Conservation (phyloP, 768 basidiomycete species). For the Sistotremastrum niveocremeum region DNA sequence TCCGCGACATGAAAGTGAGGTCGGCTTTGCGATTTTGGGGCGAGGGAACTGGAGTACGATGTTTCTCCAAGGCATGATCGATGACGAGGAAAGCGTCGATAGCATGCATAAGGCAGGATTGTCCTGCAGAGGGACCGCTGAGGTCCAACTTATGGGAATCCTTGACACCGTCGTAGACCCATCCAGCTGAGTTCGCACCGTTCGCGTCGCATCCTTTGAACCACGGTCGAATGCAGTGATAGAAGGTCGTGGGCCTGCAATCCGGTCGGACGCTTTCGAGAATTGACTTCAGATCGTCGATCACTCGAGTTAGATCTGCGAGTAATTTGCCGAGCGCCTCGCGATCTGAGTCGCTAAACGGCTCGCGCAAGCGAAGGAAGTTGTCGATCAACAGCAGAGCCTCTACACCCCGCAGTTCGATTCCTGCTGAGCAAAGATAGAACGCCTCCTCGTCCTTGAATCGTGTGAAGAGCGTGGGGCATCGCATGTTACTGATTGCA, state of each 20-base stretch:
- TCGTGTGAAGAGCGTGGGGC: constrained; percentile 66
- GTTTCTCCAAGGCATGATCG: constrained; percentile 68
- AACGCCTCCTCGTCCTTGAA: constrained; percentile 78
- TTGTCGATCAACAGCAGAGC: constrained; percentile 80
- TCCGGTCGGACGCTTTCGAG: constrained; percentile 53
- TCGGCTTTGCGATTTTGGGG: constrained; percentile 51
- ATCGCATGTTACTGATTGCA: constrained; percentile 60
- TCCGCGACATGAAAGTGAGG: constrained; percentile 78
- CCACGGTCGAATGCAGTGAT: constrained; percentile 87
- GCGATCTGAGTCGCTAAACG: constrained; percentile 31
- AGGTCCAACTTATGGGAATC: constrained; percentile 45
- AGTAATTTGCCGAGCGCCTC: constrained; percentile 54
- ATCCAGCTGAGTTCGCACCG: constrained; percentile 34
- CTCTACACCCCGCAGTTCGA: constrained; percentile 78
- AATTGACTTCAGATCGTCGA: constrained; percentile 61
- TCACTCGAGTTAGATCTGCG: constrained; percentile 54
- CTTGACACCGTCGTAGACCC: constrained; percentile 72
- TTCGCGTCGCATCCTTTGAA: constrained; percentile 68
- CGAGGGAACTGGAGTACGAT: constrained; percentile 56
- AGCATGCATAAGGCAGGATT: constrained; percentile 83
- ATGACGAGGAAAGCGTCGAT: constrained; percentile 79
- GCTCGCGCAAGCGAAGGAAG: constrained; percentile 62
- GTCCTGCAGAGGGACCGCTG: constrained; percentile 87
- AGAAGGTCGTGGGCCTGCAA: constrained; percentile 81
- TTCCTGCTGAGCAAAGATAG: constrained; percentile 70